Base-by-base conservation (phyloP, 768 basidiomycete genomes). In the Leccinum variicolor region DNA sequence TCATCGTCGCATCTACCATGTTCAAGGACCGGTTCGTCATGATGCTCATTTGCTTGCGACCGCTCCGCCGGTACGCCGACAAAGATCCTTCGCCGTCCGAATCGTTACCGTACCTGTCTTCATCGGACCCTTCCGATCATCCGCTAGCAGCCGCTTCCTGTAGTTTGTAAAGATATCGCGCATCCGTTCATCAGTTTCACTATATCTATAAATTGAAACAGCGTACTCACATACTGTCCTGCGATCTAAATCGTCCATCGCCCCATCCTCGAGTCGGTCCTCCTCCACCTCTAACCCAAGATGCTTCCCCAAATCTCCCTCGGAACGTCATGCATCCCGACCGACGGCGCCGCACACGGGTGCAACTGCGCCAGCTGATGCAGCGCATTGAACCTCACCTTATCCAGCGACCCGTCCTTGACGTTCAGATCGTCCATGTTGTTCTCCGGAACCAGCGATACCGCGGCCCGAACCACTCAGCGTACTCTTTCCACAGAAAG, bases 401-500 rank as follows among this genome's bases (percentile, higher is more conserved):
- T 79, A 56, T 96, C 87, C 34, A 98, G 73, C 28, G 90, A 89
- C 10, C 83, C 84, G 63, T 95, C 89, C 61, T 81, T 83, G 58
- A 86, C 73, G 68, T 98, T 99, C 64, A 91, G 75, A 66, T 98
- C 93, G 58, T 97, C 94, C 90, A 96, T 92, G 67, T 98, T 98
- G 66, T 90, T 98, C 61, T 83, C 81, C 25, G 85, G 81, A 2
- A 99, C 95, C 67, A 78, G 59, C 94, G 81, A 73, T 95, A 99
- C 59, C 94, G 78, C 15, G 96, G 96, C 0, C 95, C 97, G 71
- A 95, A 98, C 87, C 94, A 99, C 72, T 98, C 96, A 69, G 98
- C 91, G 71, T 94, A 96, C 63, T 87, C 84, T 71, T 87, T 91
- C 84, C 86, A 93, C 3, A 90, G 91, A 55, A 94, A 74, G 63